A percentile compares a stretch with the other conserved stretches of the same genome.
These are phyloP conservation scores for Aspergillus sparsus DNA, from an alignment of 495 filamentous ascomycete species.

Conservation along the genomic window DNA sequence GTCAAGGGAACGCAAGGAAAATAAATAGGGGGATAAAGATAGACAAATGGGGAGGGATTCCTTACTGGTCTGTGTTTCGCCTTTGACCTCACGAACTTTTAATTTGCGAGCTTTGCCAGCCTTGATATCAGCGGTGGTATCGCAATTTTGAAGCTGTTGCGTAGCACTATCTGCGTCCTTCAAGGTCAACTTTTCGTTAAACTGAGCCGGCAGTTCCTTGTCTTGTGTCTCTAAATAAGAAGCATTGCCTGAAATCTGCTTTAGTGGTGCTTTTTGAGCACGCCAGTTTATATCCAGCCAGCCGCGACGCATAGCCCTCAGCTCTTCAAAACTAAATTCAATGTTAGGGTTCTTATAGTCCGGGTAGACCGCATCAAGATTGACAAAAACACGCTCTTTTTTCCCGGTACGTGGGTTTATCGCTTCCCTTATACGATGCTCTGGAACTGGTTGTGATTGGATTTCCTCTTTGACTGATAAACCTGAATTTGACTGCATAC, in stretches of 20 bases:
- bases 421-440: constrained; percentile 66
- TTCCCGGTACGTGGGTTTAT: constrained; percentile 77
- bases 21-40: not conserved
- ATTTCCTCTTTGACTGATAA: constrained; percentile 41
- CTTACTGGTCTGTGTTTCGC: constrained; percentile 81
- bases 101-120: constrained; percentile 57
- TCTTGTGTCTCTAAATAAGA: constrained; percentile 22
- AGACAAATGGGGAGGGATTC: constrained; percentile 13
- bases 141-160: constrained; percentile 23
- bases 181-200: constrained; percentile 34
- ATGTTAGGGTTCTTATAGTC: constrained; percentile 63
- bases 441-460: constrained; percentile 37
- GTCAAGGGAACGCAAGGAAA: not conserved
- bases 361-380: constrained; percentile 82
- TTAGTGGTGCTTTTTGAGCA: constrained; percentile 38
- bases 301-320: constrained; percentile 75
- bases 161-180: constrained; percentile 25
- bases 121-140: constrained; percentile 41
- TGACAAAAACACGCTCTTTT: constrained; percentile 81
- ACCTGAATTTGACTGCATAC: constrained; percentile 61
- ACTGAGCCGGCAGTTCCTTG: constrained; percentile 28
- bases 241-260: constrained; percentile 43
- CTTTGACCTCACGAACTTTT: constrained; percentile 73
- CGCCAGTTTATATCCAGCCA: constrained; percentile 75
- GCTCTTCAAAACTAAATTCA: constrained; percentile 88